These are phyloP conservation scores for Penicillium sp. DNA, from an alignment of 2,329 filamentous ascomycete genomes.

Conservation along the genomic window DNA sequence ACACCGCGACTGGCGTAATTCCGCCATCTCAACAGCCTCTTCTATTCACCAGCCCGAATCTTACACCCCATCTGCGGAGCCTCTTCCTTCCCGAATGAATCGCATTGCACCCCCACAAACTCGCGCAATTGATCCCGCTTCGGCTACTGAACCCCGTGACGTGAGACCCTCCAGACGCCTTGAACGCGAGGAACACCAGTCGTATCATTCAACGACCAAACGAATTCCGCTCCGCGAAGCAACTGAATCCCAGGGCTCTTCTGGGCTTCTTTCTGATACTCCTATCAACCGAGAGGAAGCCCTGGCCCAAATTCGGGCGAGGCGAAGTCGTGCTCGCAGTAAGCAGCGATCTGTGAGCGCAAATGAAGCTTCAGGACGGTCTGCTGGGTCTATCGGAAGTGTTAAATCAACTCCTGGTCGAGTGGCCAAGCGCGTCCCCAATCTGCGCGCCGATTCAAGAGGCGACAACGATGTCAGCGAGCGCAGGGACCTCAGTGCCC, in stretches of 20 bases:
- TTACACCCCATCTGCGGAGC: conserved; percentile 20
- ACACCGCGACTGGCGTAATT: conserved; percentile 9
- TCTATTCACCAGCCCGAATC: conserved; percentile 12
- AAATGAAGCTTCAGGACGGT: conserved; percentile 38
- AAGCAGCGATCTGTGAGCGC: conserved; percentile 47
- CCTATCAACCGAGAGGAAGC: conserved; percentile 54
- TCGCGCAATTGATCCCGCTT: background rate
- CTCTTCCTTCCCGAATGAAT: conserved; percentile 5
- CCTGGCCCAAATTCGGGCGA: conserved; percentile 54
- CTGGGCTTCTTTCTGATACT: conserved; percentile 41
- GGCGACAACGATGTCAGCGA: conserved; percentile 32
- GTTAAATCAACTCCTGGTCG: conserved; percentile 31
- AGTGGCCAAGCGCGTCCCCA: conserved; percentile 37
- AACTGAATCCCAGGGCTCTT: conserved; percentile 23
- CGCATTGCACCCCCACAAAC: conserved; percentile 3
- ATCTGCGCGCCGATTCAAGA: conserved; percentile 35
- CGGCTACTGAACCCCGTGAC: conserved; percentile 8
- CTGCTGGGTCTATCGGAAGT: conserved; percentile 30
- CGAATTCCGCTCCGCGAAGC: conserved; percentile 40
- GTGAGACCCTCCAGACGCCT: conserved; percentile 13
- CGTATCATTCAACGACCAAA: conserved; percentile 31
- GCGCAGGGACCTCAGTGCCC: conserved; percentile 45
- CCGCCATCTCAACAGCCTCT: conserved; percentile 7
- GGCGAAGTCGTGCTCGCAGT: conserved; percentile 50
- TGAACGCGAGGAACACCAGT: conserved; percentile 14